Base-by-base conservation (phyloP, 495 filamentous ascomycete genomes). In the Filosporella fistucella region DNA sequence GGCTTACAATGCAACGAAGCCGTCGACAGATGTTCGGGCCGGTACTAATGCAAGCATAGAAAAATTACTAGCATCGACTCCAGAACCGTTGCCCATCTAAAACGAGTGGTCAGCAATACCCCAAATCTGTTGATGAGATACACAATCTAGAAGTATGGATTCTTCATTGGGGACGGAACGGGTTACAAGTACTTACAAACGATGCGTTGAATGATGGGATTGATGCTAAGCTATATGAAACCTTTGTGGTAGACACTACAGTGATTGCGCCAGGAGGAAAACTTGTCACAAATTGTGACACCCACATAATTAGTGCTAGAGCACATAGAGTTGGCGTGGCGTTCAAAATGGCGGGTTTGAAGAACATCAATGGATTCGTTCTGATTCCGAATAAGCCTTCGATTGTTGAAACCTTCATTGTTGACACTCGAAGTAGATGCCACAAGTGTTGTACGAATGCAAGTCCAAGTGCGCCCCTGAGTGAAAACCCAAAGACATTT, bases 191-290 rank as follows among this genome's bases (percentile, higher is more conserved):
- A 48, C 48, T 32, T 29, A 56, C 45, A 48, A 52, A 56, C 11
- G 48, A 43, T 11, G 54, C 44, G 24, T 52, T 51, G 22, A 52
- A 56, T 9, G 48, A 30, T 8, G 48, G 49, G 7, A 49, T 40
- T 7, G n/a, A 6, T 16, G 45, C 22, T 14, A 16, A 10, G 12
- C 16, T 4, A 45, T 44, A 41, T 3, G n/a, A 41, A 1, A 16
- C 30, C 8, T 17, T 12, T 25, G 48, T 36, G 4, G 9, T 26
- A 11, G 43, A 38, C 1, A 37, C 20, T 21, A 56, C 44, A 6
- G 26, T 51, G 25, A 56, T 56, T 1, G 47, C 53, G 33, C 53
- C 53, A 28, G 53, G 47, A 8, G 53, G 53, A 26, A 51, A 56
- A n/a, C 36, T 29, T 2, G 47, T 56, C 8, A 34, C 43, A 23